A percentile compares a stretch with the other conserved stretches of the same genome.
Conservation (phyloP, 2,329 filamentous ascomycete genomes). For the Penicillium glabrum region DNA sequence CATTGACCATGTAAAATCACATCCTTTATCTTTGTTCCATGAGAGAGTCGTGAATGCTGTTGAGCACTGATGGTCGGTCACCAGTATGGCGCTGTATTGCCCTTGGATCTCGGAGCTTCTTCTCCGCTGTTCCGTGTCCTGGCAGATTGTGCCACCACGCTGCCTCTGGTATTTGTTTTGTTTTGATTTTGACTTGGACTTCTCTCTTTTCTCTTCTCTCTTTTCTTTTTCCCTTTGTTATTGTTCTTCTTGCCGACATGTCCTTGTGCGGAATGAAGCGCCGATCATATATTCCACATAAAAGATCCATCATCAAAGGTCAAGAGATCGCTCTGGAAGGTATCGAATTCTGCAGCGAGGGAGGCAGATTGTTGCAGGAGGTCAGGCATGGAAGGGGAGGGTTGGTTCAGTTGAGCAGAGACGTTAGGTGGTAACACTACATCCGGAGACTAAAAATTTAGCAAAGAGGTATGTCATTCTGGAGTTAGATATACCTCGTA, state of each 20-base stretch:
- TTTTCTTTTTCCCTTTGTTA: too few species aligned
- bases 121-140: too few species aligned
- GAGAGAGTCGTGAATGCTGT: too few species aligned
- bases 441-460: conserved; percentile 4
- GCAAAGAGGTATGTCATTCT: not conserved
- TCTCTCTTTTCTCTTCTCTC: too few species aligned
- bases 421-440: not conserved
- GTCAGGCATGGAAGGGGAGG: conserved; percentile 8
- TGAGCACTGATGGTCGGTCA: too few species aligned
- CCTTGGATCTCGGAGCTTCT: not conserved
- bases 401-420: not conserved
- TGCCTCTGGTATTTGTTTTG: not conserved
- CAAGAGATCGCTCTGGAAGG: conserved; percentile 19
- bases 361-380: conserved; percentile 12
- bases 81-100: too few species aligned
- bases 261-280: not conserved
- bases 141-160: not conserved
- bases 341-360: conserved; percentile 15
- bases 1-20: too few species aligned
- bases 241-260: too few species aligned
- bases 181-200: not conserved
- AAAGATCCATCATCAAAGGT: conserved; percentile 18
- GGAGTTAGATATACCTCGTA: not conserved
- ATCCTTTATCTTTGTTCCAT: too few species aligned
- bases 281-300: conserved; percentile 14